phyloP scores from a whole-genome alignment of 345 rosid species.

The Pugionium dolabratum region DNA sequence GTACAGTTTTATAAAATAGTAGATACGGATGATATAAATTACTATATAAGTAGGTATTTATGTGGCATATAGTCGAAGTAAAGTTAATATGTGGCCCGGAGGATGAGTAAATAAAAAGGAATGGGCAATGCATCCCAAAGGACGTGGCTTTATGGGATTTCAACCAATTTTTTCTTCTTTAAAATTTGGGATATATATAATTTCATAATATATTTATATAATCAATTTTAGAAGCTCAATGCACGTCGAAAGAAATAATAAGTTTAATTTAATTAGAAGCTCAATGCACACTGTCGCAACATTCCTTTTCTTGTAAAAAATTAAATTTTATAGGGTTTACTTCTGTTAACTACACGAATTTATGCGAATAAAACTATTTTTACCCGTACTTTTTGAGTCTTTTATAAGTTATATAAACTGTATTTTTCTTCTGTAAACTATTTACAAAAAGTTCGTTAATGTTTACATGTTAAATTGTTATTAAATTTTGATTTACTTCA shows the following conservation, averaged over 20 bases:
- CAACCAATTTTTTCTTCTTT: not conserved
- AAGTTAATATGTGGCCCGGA: slow-evolving; percentile 34
- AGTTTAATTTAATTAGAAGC: slow-evolving; percentile 7
- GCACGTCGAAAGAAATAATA: slow-evolving; percentile 33
- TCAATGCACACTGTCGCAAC: slow-evolving; percentile 33
- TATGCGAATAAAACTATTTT: no score
- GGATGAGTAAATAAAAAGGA: slow-evolving; percentile 26
- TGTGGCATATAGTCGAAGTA: slow-evolving; percentile 34
- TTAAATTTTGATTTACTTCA: no score
- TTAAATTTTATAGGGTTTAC: no score
- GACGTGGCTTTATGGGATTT: slow-evolving; percentile 22
- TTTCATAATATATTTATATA: not conserved
- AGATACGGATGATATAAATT: not conserved
- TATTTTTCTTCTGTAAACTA: no score
- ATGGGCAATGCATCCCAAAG: slow-evolving; percentile 30
- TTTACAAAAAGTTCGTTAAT: no score
- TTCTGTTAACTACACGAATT: no score
- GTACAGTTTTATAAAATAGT: slow-evolving; percentile 14
- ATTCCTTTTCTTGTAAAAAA: slow-evolving; percentile 26
- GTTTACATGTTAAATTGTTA: no score
- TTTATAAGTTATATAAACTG: no score
- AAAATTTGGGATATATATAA: no score
- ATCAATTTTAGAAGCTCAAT: slow-evolving; percentile 27
- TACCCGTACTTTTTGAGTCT: no score
- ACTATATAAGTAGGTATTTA: slow-evolving; percentile 26